Evolutionary conservation across 2,329 filamentous ascomycete species (phyloP), one percentile per base, ranked within the genome.

Genomic region (Claviceps spartinae): DNA sequence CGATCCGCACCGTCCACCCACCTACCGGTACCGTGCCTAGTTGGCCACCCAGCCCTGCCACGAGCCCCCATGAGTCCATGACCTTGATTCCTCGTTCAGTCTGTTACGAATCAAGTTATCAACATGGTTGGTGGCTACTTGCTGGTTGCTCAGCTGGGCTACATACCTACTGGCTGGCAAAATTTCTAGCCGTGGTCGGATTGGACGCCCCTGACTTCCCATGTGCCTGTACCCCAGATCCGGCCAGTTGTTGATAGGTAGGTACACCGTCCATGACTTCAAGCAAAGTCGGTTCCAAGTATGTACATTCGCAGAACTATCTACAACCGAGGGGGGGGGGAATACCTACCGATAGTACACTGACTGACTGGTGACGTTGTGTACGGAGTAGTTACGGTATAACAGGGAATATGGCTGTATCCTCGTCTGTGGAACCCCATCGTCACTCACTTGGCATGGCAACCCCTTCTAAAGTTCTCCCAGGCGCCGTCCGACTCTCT

Each of bases 361-460:
- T 30, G 4, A 45, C 26, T 44, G 18, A 11, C 22, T 42, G 43
- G 20, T 3, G 47, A 46, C 37, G 30, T 47, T 44, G 34, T 36
- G 20, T 42, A 34, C 30, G 30, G 30, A 34, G 30, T 34, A 34
- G 30, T 34, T 34, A 34, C 30, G 11, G 30, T 34, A 34, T 34
- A 34, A 49, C 51, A 52, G 34, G 30, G 13, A 42, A 37, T 22
- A 38, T 36, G 42, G 43, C 50, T 38, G 16, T 34, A 41, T 47
- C 47, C 36, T 34, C 41, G 52, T 36, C n/a, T 48, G 49, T 54
- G 52, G 49, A 54, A 54, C 52, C 47, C 42, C 26, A 41, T 44
- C 52, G 40, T 44, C 30, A 46, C 16, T 24, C 22, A 26, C 22
- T 16, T 16, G 26, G 13, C 20, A 16, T 45, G 20, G n/a, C 24